Conservation (phyloP, 2,329 filamentous ascomycete species). For the Nothophoma quercina region DNA sequence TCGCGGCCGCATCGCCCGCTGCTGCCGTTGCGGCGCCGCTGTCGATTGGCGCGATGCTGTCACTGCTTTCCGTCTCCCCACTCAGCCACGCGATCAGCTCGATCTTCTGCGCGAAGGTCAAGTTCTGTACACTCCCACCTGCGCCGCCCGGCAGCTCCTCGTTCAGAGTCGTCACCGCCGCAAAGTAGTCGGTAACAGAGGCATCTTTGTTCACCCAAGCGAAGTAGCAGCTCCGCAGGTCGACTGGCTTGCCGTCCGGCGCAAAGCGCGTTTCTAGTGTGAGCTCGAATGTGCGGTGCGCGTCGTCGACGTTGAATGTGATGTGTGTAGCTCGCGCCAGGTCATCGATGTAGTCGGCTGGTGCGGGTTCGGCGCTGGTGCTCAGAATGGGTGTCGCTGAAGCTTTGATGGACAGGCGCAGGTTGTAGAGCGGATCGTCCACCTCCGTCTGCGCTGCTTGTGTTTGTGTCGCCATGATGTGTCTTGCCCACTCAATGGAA, state of each 20-base stretch:
- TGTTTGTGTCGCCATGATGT: slow-evolving; percentile 11
- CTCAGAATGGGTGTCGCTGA: slow-evolving; percentile 75
- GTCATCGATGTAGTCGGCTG: slow-evolving; percentile 65
- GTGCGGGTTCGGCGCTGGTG: slow-evolving; percentile 70
- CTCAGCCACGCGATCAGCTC: slow-evolving; percentile 94
- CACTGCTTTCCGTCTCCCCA: slow-evolving; percentile 79
- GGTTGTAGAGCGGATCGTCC: slow-evolving; percentile 78
- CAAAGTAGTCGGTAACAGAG: slow-evolving; percentile 89
- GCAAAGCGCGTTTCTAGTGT: slow-evolving; percentile 83
- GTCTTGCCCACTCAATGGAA: background rate
- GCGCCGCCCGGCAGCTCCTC: slow-evolving; percentile 71
- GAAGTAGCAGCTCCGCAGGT: slow-evolving; percentile 94
- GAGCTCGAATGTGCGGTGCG: slow-evolving; percentile 71
- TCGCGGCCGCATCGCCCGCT: slow-evolving; percentile 61
- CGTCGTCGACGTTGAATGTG: slow-evolving; percentile 71
- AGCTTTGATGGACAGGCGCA: slow-evolving; percentile 82
- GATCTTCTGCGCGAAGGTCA: slow-evolving; percentile 89
- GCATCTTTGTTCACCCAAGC: slow-evolving; percentile 94
- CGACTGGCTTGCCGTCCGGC: slow-evolving; percentile 72
- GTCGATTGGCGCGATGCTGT: slow-evolving; percentile 87
- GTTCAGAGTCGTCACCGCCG: slow-evolving; percentile 80
- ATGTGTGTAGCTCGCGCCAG: slow-evolving; percentile 66
- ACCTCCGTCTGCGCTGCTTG: slow-evolving; percentile 40
- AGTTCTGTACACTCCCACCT: slow-evolving; percentile 77
- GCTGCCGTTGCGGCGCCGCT: slow-evolving; percentile 61